Conservation (phyloP, 108 stramenopile genomes). For the Thalassiosira profunda region DNA sequence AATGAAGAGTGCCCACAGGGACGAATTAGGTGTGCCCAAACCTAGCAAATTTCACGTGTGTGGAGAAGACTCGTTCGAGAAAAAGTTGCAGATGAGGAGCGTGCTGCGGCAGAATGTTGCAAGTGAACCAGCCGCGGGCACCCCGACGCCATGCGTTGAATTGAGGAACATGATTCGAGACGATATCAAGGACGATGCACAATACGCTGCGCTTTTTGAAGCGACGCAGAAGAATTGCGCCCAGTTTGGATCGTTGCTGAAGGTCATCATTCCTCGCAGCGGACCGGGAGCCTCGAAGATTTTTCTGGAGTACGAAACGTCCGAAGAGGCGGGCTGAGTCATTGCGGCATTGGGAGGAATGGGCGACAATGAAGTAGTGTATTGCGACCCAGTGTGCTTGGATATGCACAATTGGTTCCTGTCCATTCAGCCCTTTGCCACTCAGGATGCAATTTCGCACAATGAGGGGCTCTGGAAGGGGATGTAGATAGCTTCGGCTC, state of each 20-base stretch:
- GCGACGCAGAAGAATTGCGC: constrained; percentile 95
- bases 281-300: constrained; percentile 86
- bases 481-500: too few species aligned
- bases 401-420: too few species aligned
- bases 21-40: not conserved
- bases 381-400: too few species aligned
- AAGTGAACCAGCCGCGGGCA: not conserved
- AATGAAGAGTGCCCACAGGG: not conserved
- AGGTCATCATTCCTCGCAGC: constrained; percentile 78
- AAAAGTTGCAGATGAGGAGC: too few species aligned
- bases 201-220: constrained; percentile 90
- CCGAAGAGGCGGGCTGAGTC: constrained; percentile 77
- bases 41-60: too few species aligned
- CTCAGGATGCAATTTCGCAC: too few species aligned
- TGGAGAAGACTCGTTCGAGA: too few species aligned
- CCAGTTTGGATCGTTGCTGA: constrained; percentile 86
- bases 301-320: constrained; percentile 81
- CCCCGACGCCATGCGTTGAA: constrained; percentile 79
- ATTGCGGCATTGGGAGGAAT: constrained; percentile 78
- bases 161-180: constrained; percentile 91
- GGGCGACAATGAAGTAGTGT: too few species aligned
- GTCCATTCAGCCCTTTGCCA: too few species aligned
- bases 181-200: constrained; percentile 85
- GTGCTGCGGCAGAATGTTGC: too few species aligned
- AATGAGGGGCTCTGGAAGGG: too few species aligned